These are phyloP conservation scores for Heracleum sosnowskyi DNA, from an alignment of 129 eudicot species.

Conservation along the genomic window DNA sequence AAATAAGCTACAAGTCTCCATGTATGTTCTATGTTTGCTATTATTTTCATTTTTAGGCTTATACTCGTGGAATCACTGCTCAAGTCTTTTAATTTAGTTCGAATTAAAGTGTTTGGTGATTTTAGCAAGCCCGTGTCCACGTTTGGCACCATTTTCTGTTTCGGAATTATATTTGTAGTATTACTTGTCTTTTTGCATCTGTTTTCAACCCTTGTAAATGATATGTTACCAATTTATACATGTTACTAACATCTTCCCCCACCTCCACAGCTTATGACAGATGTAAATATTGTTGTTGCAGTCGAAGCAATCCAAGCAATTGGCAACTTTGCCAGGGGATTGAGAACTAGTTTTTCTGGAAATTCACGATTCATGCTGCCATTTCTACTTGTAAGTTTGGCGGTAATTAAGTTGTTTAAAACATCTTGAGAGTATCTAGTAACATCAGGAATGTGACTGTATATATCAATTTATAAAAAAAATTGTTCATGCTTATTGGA, in stretches of 20 bases:
- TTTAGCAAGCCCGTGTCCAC: not conserved
- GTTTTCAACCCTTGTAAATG: not conserved
- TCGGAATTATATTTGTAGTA: not conserved
- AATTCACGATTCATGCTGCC: conserved; percentile 83
- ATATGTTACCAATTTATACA: not conserved
- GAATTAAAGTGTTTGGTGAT: not conserved
- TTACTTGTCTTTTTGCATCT: not conserved
- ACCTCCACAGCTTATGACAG: conserved; percentile 74
- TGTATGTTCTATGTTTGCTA: not conserved
- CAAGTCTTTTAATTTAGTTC: not conserved
- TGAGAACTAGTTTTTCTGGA: conserved; percentile 76
- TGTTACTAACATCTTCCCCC: not conserved
- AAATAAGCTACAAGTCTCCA: not conserved
- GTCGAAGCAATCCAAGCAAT: conserved; percentile 97
- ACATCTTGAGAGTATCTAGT: no score
- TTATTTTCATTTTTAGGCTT: not conserved
- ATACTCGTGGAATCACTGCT: not conserved
- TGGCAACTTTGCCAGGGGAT: conserved; percentile 88
- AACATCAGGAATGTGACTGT: no score
- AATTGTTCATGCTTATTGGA: no score
- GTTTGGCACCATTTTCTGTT: not conserved
- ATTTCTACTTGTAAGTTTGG: conserved; percentile 64
- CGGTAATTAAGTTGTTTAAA: not conserved
- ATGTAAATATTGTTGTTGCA: conserved; percentile 94
- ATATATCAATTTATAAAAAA: no score